Evolutionary conservation across 2,329 filamentous ascomycete genomes (phyloP), one percentile per base, ranked within the genome.

Genomic region (Boeremia exigua): DNA sequence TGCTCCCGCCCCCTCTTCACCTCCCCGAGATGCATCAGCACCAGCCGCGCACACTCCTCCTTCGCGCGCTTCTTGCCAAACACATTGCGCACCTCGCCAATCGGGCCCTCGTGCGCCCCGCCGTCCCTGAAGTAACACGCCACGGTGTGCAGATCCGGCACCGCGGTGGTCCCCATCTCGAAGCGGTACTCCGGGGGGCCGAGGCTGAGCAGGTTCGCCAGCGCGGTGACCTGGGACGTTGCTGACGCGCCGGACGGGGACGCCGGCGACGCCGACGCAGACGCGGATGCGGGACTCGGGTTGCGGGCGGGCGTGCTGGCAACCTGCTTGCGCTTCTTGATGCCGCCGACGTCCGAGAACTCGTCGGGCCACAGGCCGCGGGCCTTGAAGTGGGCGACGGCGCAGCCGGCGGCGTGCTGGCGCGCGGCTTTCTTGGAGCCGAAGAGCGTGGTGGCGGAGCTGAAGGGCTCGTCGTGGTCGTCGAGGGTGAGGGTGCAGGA

Each of bases 51-150:
- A 66, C 80, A 78, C 57, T 77, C 75, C 54, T 83, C 79, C 65
- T 79, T 81, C 0, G 80, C 80, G 43, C 72, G 78, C 68, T 81
- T 81, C 72, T 78, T 79, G 2, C 82, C 81, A 57, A 70, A 79
- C 0, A 83, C 68, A 49, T 77, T 70, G 0, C 68, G 56, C 2
- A 80, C 76, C 49, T 77, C 67, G 23, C 78, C 81, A 15, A 83
- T 63, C 3, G 73, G 69, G 0, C 68, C 71, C 7, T 48, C 53
- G 15, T 69, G 66, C 44, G 37, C 38, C 1, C 66, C 68, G 0
- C 50, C 62, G 32, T 58, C 54, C 25, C 50, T 48, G 47, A 80
- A 81, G 36, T 50, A 65, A 30, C 75, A 78, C 1, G 66, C 50
- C 9, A 76, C 73, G 25, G 67, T 70, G 60, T 75, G 69, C 55